Conservation (phyloP, 441 rosid species). For the Flueggea neowawraea region DNA sequence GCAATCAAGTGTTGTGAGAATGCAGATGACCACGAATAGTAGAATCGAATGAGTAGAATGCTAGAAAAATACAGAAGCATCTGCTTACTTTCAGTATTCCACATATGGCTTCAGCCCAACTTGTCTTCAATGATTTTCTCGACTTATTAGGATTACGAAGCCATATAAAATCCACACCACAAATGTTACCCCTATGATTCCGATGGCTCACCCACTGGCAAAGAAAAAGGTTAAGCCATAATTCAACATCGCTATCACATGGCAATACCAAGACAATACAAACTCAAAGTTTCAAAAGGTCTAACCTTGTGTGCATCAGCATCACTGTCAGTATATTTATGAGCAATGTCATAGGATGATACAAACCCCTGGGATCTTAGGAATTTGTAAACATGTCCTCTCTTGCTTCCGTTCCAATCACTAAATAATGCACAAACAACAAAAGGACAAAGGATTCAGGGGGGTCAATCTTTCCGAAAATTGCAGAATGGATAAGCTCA, state of each 20-base stretch:
- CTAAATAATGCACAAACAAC: conserved; percentile 30
- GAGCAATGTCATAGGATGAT: conserved; percentile 91
- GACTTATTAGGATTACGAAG: conserved; percentile 72
- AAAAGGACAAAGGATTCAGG: conserved; percentile 1
- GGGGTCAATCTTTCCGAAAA: not conserved
- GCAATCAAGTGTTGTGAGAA: too few species aligned
- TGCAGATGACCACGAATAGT: too few species aligned
- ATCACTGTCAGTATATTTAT: conserved; percentile 72
- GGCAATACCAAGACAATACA: not conserved
- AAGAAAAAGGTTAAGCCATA: conserved; percentile 2
- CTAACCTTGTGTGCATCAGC: conserved; percentile 85
- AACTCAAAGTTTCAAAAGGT: conserved; percentile 1
- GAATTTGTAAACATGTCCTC: conserved; percentile 91
- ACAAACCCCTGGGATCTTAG: conserved; percentile 90
- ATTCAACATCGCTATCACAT: conserved; percentile 1
- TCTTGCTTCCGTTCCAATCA: conserved; percentile 99
- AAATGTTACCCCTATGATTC: conserved; percentile 93
- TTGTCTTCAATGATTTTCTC: conserved; percentile 57
- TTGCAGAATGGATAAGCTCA: not conserved
- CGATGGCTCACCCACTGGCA: conserved; percentile 92
- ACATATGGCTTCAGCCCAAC: conserved; percentile 86
- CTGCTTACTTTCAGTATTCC: conserved; percentile 73
- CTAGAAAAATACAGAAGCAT: not conserved
- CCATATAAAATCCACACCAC: conserved; percentile 97
- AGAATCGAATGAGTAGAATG: not conserved